These are phyloP conservation scores for Rhizophora apiculata DNA, from an alignment of 345 rosid genomes.

Conservation along the genomic window DNA sequence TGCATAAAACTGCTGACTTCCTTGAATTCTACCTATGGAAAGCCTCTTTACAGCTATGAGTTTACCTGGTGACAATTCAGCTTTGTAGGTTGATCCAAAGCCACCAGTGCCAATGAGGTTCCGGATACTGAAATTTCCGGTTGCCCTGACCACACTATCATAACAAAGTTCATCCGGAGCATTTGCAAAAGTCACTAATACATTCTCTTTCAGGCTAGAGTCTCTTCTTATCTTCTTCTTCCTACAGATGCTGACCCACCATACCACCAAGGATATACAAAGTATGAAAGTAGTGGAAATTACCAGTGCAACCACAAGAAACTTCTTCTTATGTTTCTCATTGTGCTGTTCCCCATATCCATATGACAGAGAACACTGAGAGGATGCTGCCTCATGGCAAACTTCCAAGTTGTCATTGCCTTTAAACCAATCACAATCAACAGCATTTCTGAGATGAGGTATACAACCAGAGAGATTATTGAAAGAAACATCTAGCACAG, in stretches of 20 bases:
- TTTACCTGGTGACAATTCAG: slow-evolving; percentile 54
- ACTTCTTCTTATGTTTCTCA: slow-evolving; percentile 19
- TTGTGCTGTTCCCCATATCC: slow-evolving; percentile 21
- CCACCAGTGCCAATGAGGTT: slow-evolving; percentile 66
- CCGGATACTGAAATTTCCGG: slow-evolving; percentile 50
- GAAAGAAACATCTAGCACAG: slow-evolving; percentile 45
- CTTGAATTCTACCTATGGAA: slow-evolving; percentile 56
- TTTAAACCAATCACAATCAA: slow-evolving; percentile 35
- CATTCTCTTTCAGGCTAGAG: slow-evolving; percentile 34
- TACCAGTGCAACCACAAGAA: slow-evolving; percentile 29
- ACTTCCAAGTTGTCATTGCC: slow-evolving; percentile 36
- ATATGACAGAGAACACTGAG: slow-evolving; percentile 15
- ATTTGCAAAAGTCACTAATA: slow-evolving; percentile 54
- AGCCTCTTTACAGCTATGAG: slow-evolving; percentile 66
- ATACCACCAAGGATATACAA: slow-evolving; percentile 19
- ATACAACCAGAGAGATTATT: slow-evolving; percentile 57
- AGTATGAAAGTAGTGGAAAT: slow-evolving; percentile 38
- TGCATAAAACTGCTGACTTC: slow-evolving; percentile 63
- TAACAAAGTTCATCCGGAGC: slow-evolving; percentile 52
- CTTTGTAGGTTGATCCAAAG: slow-evolving; percentile 69
- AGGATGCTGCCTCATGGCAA: slow-evolving; percentile 25
- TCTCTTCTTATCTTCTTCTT: slow-evolving; percentile 30
- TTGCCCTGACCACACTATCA: slow-evolving; percentile 50
- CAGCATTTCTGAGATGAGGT: slow-evolving; percentile 33
- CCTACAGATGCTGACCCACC: slow-evolving; percentile 22